These are phyloP conservation scores for Xerocomus spinulosus DNA, from an alignment of 768 basidiomycete species.

Conservation along the genomic window DNA sequence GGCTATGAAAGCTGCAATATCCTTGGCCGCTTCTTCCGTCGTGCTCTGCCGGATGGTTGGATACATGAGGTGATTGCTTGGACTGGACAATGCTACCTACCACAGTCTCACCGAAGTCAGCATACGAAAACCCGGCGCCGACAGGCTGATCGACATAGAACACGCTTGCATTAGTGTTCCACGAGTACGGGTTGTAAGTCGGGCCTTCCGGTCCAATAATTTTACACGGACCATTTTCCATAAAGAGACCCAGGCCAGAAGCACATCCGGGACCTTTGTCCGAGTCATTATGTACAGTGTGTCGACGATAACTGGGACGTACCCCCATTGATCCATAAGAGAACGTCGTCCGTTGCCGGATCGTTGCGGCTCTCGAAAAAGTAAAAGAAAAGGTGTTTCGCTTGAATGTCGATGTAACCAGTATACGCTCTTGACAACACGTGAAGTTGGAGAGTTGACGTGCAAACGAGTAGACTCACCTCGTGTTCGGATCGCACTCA, in stretches of 20 bases:
- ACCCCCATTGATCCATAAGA: conserved; percentile 71
- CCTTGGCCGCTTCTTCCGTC: conserved; percentile 58
- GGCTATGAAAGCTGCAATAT: conserved; percentile 61
- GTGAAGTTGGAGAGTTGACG: background rate
- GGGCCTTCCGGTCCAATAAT: background rate
- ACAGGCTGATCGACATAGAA: conserved; percentile 68
- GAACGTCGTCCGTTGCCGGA: conserved; percentile 51
- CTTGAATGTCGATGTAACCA: conserved; percentile 45
- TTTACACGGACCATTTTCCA: background rate
- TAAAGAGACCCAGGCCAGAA: background rate
- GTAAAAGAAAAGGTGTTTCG: conserved; percentile 52
- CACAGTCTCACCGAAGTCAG: conserved; percentile 30
- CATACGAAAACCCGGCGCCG: conserved; percentile 37
- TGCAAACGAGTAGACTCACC: background rate
- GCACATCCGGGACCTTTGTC: conserved; percentile 38
- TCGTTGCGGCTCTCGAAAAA: conserved; percentile 55
- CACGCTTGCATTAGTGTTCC: conserved; percentile 61
- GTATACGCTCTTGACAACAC: conserved; percentile 38
- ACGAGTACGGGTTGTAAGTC: conserved; percentile 41
- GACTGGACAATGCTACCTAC: background rate
- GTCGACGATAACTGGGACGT: background rate
- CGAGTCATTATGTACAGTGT: conserved; percentile 25
- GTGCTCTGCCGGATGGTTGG: conserved; percentile 24
- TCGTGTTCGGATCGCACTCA: conserved; percentile 8
- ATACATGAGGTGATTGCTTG: background rate